These are phyloP conservation scores for Cladosporium austrohemisphaericum DNA, from an alignment of 2,329 filamentous ascomycete genomes.

Conservation along the genomic window DNA sequence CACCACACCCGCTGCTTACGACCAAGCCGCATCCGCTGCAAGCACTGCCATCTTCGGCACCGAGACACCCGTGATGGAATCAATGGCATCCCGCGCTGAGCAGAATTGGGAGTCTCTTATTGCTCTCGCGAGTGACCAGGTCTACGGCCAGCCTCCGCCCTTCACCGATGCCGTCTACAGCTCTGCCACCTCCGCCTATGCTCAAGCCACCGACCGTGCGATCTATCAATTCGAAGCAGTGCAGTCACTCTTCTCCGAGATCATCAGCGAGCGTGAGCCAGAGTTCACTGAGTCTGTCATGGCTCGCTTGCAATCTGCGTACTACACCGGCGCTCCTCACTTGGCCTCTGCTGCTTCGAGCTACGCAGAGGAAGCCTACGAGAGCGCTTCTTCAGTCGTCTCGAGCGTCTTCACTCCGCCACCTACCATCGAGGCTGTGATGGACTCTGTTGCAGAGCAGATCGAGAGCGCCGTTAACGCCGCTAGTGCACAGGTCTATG, in stretches of 20 bases:
- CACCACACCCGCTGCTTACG: constrained; percentile 38
- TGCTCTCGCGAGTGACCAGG: constrained; percentile 61
- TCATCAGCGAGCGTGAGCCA: constrained; percentile 73
- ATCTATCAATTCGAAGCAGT: constrained; percentile 66
- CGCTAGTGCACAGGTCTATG: constrained; percentile 56
- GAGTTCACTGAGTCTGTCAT: constrained; percentile 79
- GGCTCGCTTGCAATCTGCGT: constrained; percentile 66
- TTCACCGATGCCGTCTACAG: constrained; percentile 46
- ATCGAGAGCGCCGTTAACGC: constrained; percentile 58
- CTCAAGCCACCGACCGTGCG: constrained; percentile 59
- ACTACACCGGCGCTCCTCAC: constrained; percentile 62
- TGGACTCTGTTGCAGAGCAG: constrained; percentile 55
- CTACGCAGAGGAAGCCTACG: constrained; percentile 47
- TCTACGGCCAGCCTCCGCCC: constrained; percentile 64
- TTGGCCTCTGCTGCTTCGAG: constrained; percentile 54
- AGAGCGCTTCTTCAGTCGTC: constrained; percentile 45
- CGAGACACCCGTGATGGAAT: constrained; percentile 51
- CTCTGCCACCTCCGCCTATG: constrained; percentile 58
- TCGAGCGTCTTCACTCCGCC: constrained; percentile 54
- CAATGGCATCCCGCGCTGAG: constrained; percentile 54
- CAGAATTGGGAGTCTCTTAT: constrained; percentile 63
- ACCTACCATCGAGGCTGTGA: constrained; percentile 54
- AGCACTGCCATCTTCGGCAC: constrained; percentile 45
- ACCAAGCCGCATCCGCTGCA: constrained; percentile 42
- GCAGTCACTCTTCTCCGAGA: constrained; percentile 69